A percentile compares a stretch with the other conserved stretches of the same genome.
phyloP scores from a whole-genome alignment of 257 asterid species.

The Solanum chmielewskii region DNA sequence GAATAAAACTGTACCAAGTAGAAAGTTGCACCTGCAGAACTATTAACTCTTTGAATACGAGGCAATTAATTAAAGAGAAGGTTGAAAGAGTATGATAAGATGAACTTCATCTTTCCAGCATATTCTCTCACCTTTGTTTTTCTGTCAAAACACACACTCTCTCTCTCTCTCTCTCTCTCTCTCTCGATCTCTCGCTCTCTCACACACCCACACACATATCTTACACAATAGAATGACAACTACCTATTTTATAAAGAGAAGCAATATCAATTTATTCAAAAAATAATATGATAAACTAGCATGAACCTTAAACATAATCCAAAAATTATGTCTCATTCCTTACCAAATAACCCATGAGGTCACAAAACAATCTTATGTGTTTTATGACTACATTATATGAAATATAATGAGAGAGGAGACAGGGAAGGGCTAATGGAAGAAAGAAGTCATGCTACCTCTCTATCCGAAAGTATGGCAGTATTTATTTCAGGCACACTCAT shows the following conservation, averaged over 20 bases:
- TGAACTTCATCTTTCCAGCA: neutral
- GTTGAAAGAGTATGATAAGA: neutral
- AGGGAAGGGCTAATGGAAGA: neutral
- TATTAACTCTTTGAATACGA: neutral
- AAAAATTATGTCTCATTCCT: neutral
- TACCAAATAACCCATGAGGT: neutral
- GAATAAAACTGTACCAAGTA: neutral
- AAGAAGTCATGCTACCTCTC: constrained; percentile 47
- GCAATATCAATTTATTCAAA: neutral
- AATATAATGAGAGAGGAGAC: neutral
- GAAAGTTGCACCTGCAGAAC: neutral
- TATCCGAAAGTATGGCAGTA: constrained; percentile 79
- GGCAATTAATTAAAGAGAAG: neutral
- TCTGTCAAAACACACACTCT: neutral
- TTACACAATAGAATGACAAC: neutral
- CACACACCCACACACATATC: neutral
- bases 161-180: neutral
- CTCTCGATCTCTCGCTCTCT: no score
- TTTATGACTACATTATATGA: neutral
- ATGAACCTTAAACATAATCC: neutral
- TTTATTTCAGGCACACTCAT: constrained; percentile 71
- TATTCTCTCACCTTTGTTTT: neutral
- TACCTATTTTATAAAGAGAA: neutral
- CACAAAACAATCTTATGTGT: neutral
- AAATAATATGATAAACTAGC: neutral